phyloP scores from a whole-genome alignment of 2,329 filamentous ascomycete genomes.

The Pezicula carpinea region DNA sequence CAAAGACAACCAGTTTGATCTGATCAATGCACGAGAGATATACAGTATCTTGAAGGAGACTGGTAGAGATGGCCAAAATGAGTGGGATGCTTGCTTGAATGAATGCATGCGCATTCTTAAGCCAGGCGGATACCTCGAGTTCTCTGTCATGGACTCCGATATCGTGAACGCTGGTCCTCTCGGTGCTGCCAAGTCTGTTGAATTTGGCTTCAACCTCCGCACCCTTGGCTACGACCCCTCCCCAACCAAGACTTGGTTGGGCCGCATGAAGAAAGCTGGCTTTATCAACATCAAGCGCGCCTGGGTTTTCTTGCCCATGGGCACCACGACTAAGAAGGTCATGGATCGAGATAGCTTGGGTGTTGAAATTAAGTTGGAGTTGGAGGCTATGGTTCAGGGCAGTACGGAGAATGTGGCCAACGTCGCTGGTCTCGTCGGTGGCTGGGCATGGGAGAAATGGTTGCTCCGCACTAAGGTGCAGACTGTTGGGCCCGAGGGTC shows the following conservation, averaged over 20 bases:
- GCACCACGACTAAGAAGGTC: constrained; percentile 43
- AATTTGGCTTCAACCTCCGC: constrained; percentile 87
- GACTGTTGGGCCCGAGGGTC: constrained; percentile 67
- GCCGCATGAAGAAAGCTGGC: constrained; percentile 67
- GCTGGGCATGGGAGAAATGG: constrained; percentile 96
- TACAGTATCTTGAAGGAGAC: constrained; percentile 77
- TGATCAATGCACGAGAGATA: constrained; percentile 83
- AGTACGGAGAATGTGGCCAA: constrained; percentile 68
- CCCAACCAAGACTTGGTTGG: constrained; percentile 77
- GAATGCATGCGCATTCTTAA: constrained; percentile 88
- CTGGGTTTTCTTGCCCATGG: constrained; percentile 88
- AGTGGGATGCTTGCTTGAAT: constrained; percentile 79
- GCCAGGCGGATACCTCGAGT: constrained; percentile 89
- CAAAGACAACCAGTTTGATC: constrained; percentile 78
- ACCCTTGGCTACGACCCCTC: constrained; percentile 84
- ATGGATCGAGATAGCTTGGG: constrained; percentile 33
- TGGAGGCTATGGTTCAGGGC: constrained; percentile 61
- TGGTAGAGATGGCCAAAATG: constrained; percentile 65
- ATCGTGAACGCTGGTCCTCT: constrained; percentile 79
- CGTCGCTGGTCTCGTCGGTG: constrained; percentile 76
- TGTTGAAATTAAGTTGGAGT: constrained; percentile 42
- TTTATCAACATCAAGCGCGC: constrained; percentile 78
- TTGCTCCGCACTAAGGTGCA: constrained; percentile 83
- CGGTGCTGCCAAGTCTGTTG: constrained; percentile 77
- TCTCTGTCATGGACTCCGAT: constrained; percentile 83